Evolutionary conservation across 2,329 filamentous ascomycete genomes (phyloP), one percentile per base, ranked within the genome.

Genomic region (Juglanconis sp.): DNA sequence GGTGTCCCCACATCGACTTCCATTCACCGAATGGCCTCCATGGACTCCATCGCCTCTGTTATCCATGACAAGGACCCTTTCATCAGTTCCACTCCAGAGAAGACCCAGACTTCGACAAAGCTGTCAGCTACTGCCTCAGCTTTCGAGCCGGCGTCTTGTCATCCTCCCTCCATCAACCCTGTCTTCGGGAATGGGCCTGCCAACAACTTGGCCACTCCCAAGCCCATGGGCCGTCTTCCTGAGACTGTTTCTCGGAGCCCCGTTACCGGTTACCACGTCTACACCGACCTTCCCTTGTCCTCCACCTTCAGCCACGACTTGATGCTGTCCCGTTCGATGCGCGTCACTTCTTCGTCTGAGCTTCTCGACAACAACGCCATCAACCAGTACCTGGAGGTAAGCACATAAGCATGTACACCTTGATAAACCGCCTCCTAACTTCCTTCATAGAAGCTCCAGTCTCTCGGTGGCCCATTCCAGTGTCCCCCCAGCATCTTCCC

Each of bases 111-210:
- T 53, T 61, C 73, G 52, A 78, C 76, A 61, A 81, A 84, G 64
- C 74, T 91, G 30, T 90, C 87, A 4, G 85, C 88, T 1, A 87
- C 82, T 6, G 87, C 87, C 1, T 83, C 82, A 1, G 69, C 79
- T 1, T 90, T 90, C 65, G 46, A 48, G 46, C 46, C 46, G 4
- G 24, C 30, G 13, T 5, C 17, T 31, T 30, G 46, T 31, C 82
- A 79, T 15, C 87, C 87, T 5, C 73, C 79, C 55, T 70, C 70
- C 36, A 63, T 65, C 24, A 55, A 58, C 3, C 67, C 68, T 1
- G 47, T 66, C 55, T 51, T 69, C 57, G 57, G 65, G 59, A 48
- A 66, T 57, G 66, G 65, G 15, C 69, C 68, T 3, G 51, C 38
- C 5, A 65, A 35, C 46, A 10, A 40, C 44, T 11, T 36, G 47